Evolutionary conservation across 306 rosid genomes (phyloP), one percentile per base, ranked within the genome.

Genomic region (Notholithocarpus densiflorus): DNA sequence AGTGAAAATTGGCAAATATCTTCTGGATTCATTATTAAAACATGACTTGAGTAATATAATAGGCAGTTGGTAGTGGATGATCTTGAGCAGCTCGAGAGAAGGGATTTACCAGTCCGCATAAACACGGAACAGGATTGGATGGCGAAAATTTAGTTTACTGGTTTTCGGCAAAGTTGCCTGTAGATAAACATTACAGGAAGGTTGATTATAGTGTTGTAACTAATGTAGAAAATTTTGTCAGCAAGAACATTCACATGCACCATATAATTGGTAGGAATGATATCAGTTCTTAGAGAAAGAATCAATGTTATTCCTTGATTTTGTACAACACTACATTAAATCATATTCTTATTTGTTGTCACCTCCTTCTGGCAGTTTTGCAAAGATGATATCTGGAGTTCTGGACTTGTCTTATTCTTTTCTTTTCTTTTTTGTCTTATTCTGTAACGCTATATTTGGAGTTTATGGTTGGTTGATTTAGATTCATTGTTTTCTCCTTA

Each of bases 141-240:
- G 64, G 79, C 9, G 15, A 66, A 66, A 27, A 32, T 32, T 66
- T 19, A 55, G 79, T 56, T 74, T 45, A 54, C 55, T 70, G 75
- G 77, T 27, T 73, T 82, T 51, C 26, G 80, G 8, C 27, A 69
- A 37, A 73, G 54, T 75, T 7, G 27, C 3, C 24, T 20, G 56
- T 56, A 32, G 75, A 79, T 74, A 9, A 54, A 57, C 76, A 59
- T 40, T 34, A 59, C 68, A 62, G 43, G 52, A 75, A 37, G 72
- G 62, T 64, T 75, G 21, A 56, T 55, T 69, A 31, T 48, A 32
- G 80, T 71, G 70, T 70, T 79, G 81, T 85, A 70, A 76, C 65
- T 75, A 54, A 18, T 73, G 73, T 78, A 66, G 27, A 85, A 29
- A 83, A 37, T 73, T 85, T 85, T 88, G 83, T 78, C 68, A 60